A percentile compares a stretch with the other conserved stretches of the same genome.
These are phyloP conservation scores for Triticum urartu DNA, from an alignment of 176 grass and related monocot genomes.

Conservation along the genomic window DNA sequence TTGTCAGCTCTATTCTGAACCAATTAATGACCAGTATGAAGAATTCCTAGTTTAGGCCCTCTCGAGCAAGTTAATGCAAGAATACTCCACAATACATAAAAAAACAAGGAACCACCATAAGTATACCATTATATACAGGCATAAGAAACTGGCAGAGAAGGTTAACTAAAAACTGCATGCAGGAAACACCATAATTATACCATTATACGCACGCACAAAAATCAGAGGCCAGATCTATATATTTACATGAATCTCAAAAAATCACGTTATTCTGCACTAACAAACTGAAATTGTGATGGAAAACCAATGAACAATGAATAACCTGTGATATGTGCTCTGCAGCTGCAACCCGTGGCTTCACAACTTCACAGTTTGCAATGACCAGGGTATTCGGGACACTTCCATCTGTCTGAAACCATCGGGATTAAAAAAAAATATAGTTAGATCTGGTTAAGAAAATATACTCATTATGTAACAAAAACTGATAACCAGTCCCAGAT, in stretches of 20 bases:
- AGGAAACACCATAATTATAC: background rate
- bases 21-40: background rate
- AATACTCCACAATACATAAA: background rate
- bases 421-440: conserved; percentile 1
- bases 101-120: background rate
- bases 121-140: background rate
- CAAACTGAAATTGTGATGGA: background rate
- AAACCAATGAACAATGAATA: conserved; percentile 23
- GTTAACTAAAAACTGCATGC: background rate
- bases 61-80: background rate
- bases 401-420: conserved; percentile 75
- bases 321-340: conserved; percentile 91
- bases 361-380: conserved; percentile 85
- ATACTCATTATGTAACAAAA: conserved; percentile 2
- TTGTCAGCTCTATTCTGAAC: background rate
- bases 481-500: background rate
- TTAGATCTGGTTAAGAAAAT: conserved; percentile 17
- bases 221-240: background rate
- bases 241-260: background rate
- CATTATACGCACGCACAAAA: background rate
- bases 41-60: background rate
- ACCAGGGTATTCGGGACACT: conserved; percentile 80
- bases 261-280: background rate
- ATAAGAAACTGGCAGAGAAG: background rate
- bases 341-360: conserved; percentile 78